Percentiles rank a stretch among this genome's conserved stretches.
phyloP scores from a whole-genome alignment of 768 basidiomycete species.

The Tricholoma bakamatsutake region DNA sequence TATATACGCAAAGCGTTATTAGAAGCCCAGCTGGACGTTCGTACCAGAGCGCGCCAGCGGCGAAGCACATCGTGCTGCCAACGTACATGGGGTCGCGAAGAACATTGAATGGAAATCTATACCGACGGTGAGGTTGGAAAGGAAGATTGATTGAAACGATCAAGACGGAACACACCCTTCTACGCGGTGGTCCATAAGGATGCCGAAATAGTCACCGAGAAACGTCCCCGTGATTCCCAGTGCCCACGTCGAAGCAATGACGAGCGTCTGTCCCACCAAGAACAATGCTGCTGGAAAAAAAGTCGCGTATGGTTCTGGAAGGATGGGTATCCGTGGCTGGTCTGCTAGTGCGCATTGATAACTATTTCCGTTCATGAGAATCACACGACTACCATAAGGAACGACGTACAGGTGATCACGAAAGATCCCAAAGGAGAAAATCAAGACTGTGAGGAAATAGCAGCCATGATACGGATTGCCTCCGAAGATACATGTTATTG shows the following conservation, averaged over 20 bases:
- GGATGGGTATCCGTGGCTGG: conserved; percentile 64
- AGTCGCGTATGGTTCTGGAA: conserved; percentile 61
- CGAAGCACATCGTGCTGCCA: conserved; percentile 75
- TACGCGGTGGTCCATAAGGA: conserved; percentile 84
- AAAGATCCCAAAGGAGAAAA: conserved; percentile 80
- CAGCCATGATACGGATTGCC: conserved; percentile 72
- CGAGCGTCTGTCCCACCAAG: conserved; percentile 73
- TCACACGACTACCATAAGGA: background rate
- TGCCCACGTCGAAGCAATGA: conserved; percentile 83
- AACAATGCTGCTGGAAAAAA: conserved; percentile 59
- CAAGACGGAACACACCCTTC: conserved; percentile 44
- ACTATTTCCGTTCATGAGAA: conserved; percentile 31
- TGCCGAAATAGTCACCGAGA: conserved; percentile 81
- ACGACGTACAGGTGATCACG: conserved; percentile 76
- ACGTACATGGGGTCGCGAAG: conserved; percentile 95
- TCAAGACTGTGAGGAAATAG: conserved; percentile 80
- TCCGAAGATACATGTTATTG: conserved; percentile 78
- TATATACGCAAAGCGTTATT: conserved; percentile 75
- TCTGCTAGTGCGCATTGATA: conserved; percentile 70
- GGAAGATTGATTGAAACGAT: background rate
- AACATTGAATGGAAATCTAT: conserved; percentile 90
- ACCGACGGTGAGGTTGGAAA: background rate
- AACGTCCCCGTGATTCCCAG: conserved; percentile 94
- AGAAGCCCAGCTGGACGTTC: conserved; percentile 81
- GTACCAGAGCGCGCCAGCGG: conserved; percentile 82